Base-by-base conservation (phyloP, 139 green algal species). In the Closterium sp. region DNA sequence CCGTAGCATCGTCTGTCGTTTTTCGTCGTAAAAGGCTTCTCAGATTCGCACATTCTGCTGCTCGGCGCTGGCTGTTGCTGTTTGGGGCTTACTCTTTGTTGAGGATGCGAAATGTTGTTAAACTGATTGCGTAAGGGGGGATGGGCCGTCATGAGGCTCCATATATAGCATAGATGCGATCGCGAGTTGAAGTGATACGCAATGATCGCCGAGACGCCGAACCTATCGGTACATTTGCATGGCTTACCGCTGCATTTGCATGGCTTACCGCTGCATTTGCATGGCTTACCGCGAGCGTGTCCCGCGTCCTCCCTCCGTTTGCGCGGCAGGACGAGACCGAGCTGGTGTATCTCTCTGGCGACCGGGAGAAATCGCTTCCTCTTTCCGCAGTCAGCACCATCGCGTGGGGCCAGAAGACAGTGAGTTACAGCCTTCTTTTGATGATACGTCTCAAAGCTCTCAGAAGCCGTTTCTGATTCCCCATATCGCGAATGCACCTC, bases 311-410 rank as follows among this genome's bases (percentile, higher is more conserved):
- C n/a, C 9, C n/a, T 9, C n/a, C 13, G 7, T 50, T 50, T 50
- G 38, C 38, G 38, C 38, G 32, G 90, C 91, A 93, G 86, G 91
- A 93, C 29, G 91, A 90, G 86, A 4, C 22, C 1, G 91, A 89
- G 22, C 45, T 93, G 22, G 29, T 89, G 30, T 93, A 93, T 50
- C 86, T 62, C 32, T 88, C 87, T 0, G 62, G 89, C 17, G 79
- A 91, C 31, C 27, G 32, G 17, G 87, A 93, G 24, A 91, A 91
- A 3, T 88, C n/a, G 31, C 19, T 93, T 62, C n/a, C 84, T 21
- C 85, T 93, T 17, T 27, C 90, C 45, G 31, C 17, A 24, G 90
- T 93, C 19, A 91, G 28, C 85, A 30, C 45, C 30, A 84, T 93
- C 24, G 30, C 31, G 86, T 32, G 32, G 42, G 90, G 90, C 85